Percentiles rank a stretch among this genome's conserved stretches.
phyloP scores from a whole-genome alignment of 495 filamentous ascomycete species.

The Pseudevernia furfuracea region DNA sequence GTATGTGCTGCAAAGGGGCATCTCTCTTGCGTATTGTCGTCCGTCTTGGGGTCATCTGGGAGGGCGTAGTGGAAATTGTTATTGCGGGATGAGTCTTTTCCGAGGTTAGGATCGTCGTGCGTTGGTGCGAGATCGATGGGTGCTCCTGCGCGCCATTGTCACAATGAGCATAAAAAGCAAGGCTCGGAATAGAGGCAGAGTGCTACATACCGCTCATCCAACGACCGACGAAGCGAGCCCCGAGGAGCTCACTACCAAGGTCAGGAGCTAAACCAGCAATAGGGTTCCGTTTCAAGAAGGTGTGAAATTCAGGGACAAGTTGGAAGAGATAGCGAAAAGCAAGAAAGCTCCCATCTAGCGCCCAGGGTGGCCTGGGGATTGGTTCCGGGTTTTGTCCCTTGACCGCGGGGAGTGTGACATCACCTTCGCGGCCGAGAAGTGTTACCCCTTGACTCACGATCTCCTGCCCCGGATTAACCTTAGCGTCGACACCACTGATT shows the following conservation, averaged over 20 bases:
- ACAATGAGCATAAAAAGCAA: background rate
- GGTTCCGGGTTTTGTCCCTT: too few relatives aligned
- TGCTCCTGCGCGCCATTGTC: constrained; percentile 26
- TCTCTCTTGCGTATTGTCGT: constrained; percentile 23
- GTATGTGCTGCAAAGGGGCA: constrained; percentile 40
- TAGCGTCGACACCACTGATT: constrained; percentile 25
- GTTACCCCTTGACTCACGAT: constrained; percentile 28
- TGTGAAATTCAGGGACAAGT: constrained; percentile 32
- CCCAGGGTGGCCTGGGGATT: constrained; percentile 30
- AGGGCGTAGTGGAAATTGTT: constrained; percentile 30
- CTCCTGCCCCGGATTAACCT: constrained; percentile 24
- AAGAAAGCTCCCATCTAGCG: constrained; percentile 36
- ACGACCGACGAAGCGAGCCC: constrained; percentile 36
- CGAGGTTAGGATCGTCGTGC: constrained; percentile 30
- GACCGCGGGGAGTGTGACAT: background rate
- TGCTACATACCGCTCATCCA: constrained; percentile 37
- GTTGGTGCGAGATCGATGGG: constrained; percentile 31
- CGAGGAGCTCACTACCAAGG: constrained; percentile 31
- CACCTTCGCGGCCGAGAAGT: constrained; percentile 30
- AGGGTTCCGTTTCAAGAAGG: constrained; percentile 27
- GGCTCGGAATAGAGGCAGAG: background rate
- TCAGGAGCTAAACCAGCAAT: constrained; percentile 17
- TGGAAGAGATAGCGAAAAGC: constrained; percentile 36
- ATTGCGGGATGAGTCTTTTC: constrained; percentile 24
- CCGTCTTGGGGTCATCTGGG: constrained; percentile 18